Percentiles rank a stretch among this genome's conserved stretches.
Evolutionary conservation across 768 basidiomycete genomes (phyloP).

Genomic region (Daedalea quercina): DNA sequence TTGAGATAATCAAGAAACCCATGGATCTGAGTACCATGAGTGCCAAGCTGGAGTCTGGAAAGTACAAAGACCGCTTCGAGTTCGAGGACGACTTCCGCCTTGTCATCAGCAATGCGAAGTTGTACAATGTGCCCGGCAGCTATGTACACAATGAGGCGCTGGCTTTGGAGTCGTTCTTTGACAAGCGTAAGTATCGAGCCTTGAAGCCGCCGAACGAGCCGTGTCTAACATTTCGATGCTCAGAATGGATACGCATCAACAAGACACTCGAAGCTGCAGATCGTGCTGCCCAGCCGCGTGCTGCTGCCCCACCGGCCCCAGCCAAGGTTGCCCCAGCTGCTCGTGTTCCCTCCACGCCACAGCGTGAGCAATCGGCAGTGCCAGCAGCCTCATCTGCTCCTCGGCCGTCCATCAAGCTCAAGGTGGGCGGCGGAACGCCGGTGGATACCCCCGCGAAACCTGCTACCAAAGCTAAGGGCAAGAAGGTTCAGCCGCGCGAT

Average conservation of each 20-base stretch:
- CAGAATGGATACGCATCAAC: constrained; percentile 86
- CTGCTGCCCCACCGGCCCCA: constrained; percentile 10
- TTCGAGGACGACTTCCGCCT: constrained; percentile 85
- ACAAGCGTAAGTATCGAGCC: constrained; percentile 56
- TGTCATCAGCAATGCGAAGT: constrained; percentile 82
- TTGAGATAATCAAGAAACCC: constrained; percentile 82
- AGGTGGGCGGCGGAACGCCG: constrained; percentile 31
- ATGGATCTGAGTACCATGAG: constrained; percentile 92
- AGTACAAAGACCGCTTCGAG: constrained; percentile 77
- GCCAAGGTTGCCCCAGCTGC: constrained; percentile 9
- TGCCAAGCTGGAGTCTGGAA: constrained; percentile 79
- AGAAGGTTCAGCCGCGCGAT: constrained; percentile 23
- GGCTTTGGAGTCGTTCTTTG: constrained; percentile 73
- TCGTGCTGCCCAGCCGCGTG: constrained; percentile 31
- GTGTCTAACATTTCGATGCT: constrained; percentile 3
- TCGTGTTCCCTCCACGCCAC: constrained; percentile 8
- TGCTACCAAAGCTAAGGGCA: constrained; percentile 15
- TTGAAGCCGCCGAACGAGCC: neutral
- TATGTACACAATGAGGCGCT: constrained; percentile 73
- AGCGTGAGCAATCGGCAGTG: constrained; percentile 7
- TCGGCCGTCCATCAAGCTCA: constrained; percentile 63
- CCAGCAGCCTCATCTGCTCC: constrained; percentile 24
- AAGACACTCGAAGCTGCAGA: constrained; percentile 72
- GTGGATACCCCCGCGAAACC: constrained; percentile 13
- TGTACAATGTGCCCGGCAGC: constrained; percentile 71